Base-by-base conservation (phyloP, 108 stramenopile species). In the Cyclotella kingstonii region DNA sequence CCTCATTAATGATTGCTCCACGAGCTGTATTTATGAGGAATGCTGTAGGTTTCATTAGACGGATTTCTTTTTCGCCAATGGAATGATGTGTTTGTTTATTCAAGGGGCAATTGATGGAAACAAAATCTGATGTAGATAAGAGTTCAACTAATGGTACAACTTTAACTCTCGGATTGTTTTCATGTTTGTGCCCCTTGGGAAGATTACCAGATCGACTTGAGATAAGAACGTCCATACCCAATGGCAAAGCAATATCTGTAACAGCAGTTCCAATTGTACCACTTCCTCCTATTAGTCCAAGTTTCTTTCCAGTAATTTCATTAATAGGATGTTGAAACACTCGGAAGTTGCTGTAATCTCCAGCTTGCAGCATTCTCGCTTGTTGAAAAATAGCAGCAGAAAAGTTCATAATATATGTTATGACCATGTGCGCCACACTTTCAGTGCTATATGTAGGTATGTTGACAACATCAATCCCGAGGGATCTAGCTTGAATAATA, bases 1-100 rank as follows among this genome's bases (percentile, higher is more conserved):
- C 56, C 60, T 95, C 93, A 60, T 93, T 84, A 11, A 94, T 84
- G 19, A 97, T 79, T 15, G 87, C 86, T 5, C 96, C 96, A 15
- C 96, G 78, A 0, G 86, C 84, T 10, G 93, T 90, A 66, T 97
- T 97, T 74, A 95, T 89, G 12, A 97, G 52, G 54, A 85, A 94
- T 25, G 93, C 91, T 0, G 90, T 78, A 0, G 86, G 81, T 68
- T 90, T 93, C 91, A 95, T 94, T 10, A 72, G 57, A 5, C 82
- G 72, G 6, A 97, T 71, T 70, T 94, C 82, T 12, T 53, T 19
- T 0, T 25, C 63, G 3, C 91, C 94, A 62, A 97, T 84, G 44
- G 85, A 70, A 28, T 89, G 84, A 1, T 79, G 63, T 11, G 96
- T 97, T 26, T 89, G 54, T 31, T 63, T 84, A 55, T 94, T 94